Evolutionary conservation across 306 rosid genomes (phyloP).

Genomic region (Rosa persica): DNA sequence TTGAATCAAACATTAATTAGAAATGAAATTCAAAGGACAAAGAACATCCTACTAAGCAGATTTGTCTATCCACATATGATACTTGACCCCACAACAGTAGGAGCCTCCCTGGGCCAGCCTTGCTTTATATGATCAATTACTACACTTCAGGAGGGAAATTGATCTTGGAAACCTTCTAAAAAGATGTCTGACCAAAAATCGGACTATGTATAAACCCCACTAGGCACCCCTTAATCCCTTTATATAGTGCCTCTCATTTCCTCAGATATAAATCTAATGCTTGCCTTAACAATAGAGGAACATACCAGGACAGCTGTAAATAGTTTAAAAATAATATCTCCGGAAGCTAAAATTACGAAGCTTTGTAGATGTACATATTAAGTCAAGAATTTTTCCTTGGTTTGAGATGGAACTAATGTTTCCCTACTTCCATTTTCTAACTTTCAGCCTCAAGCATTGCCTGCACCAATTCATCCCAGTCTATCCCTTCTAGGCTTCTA

Average conservation of each 20-base stretch:
- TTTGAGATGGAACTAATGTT: neutral
- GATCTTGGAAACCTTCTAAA: neutral
- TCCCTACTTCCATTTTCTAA: neutral
- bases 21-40: neutral
- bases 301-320: neutral
- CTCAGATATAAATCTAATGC: neutral
- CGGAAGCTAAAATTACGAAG: neutral
- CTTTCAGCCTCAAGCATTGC: neutral
- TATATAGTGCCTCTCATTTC: neutral
- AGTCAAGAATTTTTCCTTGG: neutral
- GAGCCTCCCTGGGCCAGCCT: neutral
- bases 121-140: neutral
- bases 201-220: neutral
- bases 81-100: neutral
- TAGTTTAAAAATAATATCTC: neutral
- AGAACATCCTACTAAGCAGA: neutral
- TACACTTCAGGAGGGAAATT: neutral
- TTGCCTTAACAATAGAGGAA: neutral
- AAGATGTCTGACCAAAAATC: neutral
- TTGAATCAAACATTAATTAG: neutral
- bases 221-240: neutral
- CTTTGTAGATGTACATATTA: neutral
- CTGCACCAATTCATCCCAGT: neutral
- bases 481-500: neutral
- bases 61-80: neutral